phyloP scores from a whole-genome alignment of 257 asterid genomes.

The Gentiana macrophylla region DNA sequence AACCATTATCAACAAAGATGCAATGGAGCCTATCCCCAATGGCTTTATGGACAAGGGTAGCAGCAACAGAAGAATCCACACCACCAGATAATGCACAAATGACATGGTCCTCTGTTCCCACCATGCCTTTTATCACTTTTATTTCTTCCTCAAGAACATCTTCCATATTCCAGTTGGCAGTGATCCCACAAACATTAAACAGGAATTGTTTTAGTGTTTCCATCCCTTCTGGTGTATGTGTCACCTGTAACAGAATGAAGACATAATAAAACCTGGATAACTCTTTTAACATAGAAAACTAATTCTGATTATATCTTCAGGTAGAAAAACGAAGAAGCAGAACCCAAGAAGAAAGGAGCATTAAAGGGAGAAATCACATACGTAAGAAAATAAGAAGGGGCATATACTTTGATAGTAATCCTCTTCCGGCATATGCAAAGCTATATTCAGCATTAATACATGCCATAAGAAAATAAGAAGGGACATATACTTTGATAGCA shows the following conservation, averaged over 20 bases:
- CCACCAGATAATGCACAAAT: conserved; percentile 98
- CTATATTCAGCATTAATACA: not conserved
- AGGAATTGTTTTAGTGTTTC: conserved; percentile 68
- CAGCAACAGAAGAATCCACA: conserved; percentile 96
- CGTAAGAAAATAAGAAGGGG: too few species aligned
- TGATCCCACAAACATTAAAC: conserved; percentile 64
- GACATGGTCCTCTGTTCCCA: conserved; percentile 71
- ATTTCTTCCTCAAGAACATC: conserved; percentile 84
- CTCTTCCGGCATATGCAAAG: too few species aligned
- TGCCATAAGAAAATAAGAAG: too few species aligned
- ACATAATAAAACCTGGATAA: not conserved
- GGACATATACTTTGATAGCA: too few species aligned
- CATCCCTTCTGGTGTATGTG: conserved; percentile 94
- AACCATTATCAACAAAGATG: conserved; percentile 91
- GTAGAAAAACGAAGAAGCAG: too few species aligned
- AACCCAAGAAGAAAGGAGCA: too few species aligned
- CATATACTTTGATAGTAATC: too few species aligned
- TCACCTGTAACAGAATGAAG: conserved; percentile 45
- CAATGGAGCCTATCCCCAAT: conserved; percentile 97
- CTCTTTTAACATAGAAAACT: too few species aligned
- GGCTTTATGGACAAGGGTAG: conserved; percentile 88
- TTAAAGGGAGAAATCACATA: too few species aligned
- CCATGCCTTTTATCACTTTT: conserved; percentile 46
- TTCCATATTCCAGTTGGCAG: conserved; percentile 84
- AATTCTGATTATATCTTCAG: too few species aligned